Evolutionary conservation across 129 eudicot genomes (phyloP).

Genomic region (Scalesia atractyloides): DNA sequence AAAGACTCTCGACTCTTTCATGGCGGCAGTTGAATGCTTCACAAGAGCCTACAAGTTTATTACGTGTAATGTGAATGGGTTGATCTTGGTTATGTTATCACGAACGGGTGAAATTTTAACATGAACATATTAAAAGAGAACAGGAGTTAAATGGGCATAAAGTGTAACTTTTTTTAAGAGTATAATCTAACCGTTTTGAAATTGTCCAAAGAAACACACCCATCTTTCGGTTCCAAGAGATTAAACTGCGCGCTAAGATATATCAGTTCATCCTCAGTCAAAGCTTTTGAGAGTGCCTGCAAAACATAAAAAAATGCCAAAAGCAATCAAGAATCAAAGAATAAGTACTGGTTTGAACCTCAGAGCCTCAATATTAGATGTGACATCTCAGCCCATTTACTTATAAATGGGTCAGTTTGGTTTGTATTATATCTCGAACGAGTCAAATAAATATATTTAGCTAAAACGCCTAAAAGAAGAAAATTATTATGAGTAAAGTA

Average conservation of each 20-base stretch:
- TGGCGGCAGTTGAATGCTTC: constrained; percentile 76
- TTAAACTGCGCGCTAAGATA: constrained; percentile 79
- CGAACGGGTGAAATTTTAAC: background rate
- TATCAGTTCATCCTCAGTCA: constrained; percentile 68
- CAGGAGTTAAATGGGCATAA: background rate
- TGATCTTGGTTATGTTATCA: constrained; percentile 1
- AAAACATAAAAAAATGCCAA: constrained; percentile 1
- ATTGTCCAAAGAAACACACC: constrained; percentile 69
- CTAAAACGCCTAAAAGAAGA: background rate
- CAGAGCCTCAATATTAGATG: background rate
- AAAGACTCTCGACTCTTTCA: constrained; percentile 78
- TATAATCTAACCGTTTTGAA: constrained; percentile 66
- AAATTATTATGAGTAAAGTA: background rate
- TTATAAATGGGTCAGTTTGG: background rate
- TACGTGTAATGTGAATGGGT: background rate
- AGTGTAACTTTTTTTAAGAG: background rate
- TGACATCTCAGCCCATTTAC: background rate
- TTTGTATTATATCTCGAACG: background rate
- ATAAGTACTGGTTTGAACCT: background rate
- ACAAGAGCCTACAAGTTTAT: constrained; percentile 68
- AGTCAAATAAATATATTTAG: background rate
- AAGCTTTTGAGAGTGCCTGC: constrained; percentile 96
- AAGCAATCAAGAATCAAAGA: background rate
- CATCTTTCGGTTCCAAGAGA: constrained; percentile 84
- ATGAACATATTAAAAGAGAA: background rate